These are phyloP conservation scores for Pythium periplocum DNA, from an alignment of 352 stramenopile species.

Conservation along the genomic window DNA sequence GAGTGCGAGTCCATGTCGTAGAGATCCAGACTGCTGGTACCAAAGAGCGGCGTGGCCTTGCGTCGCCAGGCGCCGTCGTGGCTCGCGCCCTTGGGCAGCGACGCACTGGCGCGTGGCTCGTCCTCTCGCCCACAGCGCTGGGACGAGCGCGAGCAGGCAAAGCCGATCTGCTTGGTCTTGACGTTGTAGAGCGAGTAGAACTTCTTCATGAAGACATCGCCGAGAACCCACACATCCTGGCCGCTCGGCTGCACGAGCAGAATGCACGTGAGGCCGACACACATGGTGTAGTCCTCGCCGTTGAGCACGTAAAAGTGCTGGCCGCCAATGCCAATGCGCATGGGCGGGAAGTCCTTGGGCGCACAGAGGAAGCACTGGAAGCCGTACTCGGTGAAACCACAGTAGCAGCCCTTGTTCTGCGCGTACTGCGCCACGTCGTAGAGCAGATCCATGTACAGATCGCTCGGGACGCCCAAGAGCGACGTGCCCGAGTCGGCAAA, in stretches of 20 bases:
- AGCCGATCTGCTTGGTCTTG: constrained; percentile 76
- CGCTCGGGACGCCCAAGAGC: constrained; percentile 90
- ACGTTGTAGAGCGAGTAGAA: constrained; percentile 94
- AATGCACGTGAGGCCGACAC: constrained; percentile 72
- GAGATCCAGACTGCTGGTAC: constrained; percentile 58
- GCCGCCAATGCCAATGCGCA: constrained; percentile 57
- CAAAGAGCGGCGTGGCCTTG: constrained; percentile 31
- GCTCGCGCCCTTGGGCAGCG: constrained; percentile 9
- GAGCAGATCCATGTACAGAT: constrained; percentile 67
- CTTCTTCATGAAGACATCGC: constrained; percentile 95
- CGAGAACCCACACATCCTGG: constrained; percentile 95
- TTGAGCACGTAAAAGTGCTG: constrained; percentile 65
- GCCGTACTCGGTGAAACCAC: constrained; percentile 70
- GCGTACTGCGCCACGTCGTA: constrained; percentile 61
- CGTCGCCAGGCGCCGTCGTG: constrained; percentile 5
- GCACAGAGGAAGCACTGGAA: constrained; percentile 82
- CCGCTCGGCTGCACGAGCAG: constrained; percentile 70
- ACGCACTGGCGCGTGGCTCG: constrained; percentile 7
- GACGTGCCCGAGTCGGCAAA: constrained; percentile 98
- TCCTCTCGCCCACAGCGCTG: constrained; percentile 42
- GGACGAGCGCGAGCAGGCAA: constrained; percentile 60
- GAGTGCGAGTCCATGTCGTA: constrained; percentile 72
- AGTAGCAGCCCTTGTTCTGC: constrained; percentile 66
- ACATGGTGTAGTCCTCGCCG: constrained; percentile 70
- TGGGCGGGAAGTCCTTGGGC: constrained; percentile 50